These are phyloP conservation scores for Hanseniaspora gamundiae DNA, from an alignment of 1,139 yeast species.

Conservation along the genomic window DNA sequence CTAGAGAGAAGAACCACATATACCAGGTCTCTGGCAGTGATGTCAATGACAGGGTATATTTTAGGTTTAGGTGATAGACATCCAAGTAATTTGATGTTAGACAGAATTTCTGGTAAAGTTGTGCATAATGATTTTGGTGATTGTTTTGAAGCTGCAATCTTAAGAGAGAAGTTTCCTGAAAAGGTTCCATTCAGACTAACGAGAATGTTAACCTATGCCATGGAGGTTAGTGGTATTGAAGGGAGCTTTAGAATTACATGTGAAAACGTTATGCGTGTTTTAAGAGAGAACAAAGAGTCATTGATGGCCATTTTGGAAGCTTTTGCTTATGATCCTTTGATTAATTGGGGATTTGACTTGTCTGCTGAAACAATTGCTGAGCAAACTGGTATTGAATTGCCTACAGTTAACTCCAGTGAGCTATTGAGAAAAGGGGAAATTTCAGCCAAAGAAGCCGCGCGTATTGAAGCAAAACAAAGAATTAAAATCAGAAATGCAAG, in stretches of 20 bases:
- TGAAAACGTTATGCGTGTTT: slow-evolving; percentile 91
- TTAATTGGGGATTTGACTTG: slow-evolving; percentile 96
- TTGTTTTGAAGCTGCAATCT: slow-evolving; percentile 95
- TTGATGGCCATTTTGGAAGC: slow-evolving; percentile 97
- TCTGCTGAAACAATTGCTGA: slow-evolving; percentile 71
- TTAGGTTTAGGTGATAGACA: slow-evolving; percentile 96
- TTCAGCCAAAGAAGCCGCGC: slow-evolving; percentile 61
- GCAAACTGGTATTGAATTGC: slow-evolving; percentile 57
- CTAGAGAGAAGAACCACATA: slow-evolving; percentile 92
- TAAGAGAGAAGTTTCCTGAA: slow-evolving; percentile 94
- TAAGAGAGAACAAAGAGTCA: slow-evolving; percentile 89
- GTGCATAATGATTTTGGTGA: slow-evolving; percentile 98
- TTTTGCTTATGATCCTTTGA: slow-evolving; percentile 95
- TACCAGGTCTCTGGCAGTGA: slow-evolving; percentile 89
- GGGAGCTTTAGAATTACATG: slow-evolving; percentile 95
- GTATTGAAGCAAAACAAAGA: slow-evolving; percentile 61
- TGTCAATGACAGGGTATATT: slow-evolving; percentile 98
- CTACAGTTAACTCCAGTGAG: slow-evolving; percentile 54
- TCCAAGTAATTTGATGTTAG: slow-evolving; percentile 93
- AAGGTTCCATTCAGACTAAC: slow-evolving; percentile 96
- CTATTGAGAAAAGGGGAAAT: slow-evolving; percentile 61
- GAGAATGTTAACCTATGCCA: slow-evolving; percentile 92
- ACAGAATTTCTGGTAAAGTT: slow-evolving; percentile 86
- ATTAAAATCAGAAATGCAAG: slow-evolving; percentile 80
- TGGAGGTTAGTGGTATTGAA: slow-evolving; percentile 98